A percentile compares a stretch with the other conserved stretches of the same genome.
phyloP scores from a whole-genome alignment of 148 eudicot species.

The Vaccinium corymbosum region DNA sequence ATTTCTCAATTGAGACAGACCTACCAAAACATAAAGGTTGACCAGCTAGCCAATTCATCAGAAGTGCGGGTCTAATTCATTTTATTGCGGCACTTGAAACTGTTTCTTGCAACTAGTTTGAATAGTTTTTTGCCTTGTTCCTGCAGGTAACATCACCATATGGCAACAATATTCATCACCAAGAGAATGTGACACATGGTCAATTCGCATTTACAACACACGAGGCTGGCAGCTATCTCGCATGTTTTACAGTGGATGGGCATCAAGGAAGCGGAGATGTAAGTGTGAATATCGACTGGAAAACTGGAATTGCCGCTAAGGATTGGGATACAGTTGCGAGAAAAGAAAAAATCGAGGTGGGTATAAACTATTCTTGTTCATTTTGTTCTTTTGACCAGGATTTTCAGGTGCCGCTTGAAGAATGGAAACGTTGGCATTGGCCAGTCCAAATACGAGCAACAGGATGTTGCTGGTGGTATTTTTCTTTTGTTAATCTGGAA shows the following conservation, averaged over 20 bases:
- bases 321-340: conserved; percentile 93
- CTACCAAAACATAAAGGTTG: background rate
- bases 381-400: background rate
- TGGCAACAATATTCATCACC: conserved; percentile 59
- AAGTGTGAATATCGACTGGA: conserved; percentile 82
- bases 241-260: conserved; percentile 71
- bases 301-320: conserved; percentile 81
- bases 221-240: conserved; percentile 72
- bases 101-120: background rate
- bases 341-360: conserved; percentile 78
- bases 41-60: background rate
- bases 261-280: conserved; percentile 38
- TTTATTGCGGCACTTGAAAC: background rate
- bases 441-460: background rate
- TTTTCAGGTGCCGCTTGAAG: background rate
- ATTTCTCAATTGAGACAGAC: background rate
- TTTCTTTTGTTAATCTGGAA: background rate
- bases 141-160: conserved; percentile 77
- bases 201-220: conserved; percentile 84
- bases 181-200: conserved; percentile 68
- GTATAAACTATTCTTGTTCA: background rate
- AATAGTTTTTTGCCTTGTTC: background rate
- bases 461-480: background rate
- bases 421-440: background rate
- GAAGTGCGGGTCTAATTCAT: background rate